Conservation (phyloP, 768 basidiomycete species). For the Chalciporus sphaerocephalus region DNA sequence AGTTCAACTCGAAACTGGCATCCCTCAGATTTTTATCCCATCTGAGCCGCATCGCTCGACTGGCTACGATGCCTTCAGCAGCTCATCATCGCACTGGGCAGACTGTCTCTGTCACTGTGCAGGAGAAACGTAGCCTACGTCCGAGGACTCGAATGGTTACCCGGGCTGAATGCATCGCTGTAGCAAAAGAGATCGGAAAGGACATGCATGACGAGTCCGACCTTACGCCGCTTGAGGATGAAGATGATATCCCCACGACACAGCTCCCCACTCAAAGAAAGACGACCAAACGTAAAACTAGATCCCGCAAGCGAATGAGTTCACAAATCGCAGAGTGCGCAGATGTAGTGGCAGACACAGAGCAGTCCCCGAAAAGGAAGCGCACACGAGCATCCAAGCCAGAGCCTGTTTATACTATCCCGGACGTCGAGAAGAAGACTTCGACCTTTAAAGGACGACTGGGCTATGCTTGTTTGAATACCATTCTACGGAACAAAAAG, state of each 20-base stretch:
- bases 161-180: background rate
- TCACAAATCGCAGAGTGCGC: conserved; percentile 13
- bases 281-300: background rate
- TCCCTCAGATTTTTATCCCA: background rate
- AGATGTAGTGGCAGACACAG: background rate
- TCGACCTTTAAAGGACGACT: conserved; percentile 70
- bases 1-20: background rate
- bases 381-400: conserved; percentile 31
- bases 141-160: background rate
- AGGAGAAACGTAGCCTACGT: conserved; percentile 1
- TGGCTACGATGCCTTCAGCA: background rate
- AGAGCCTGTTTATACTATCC: conserved; percentile 64
- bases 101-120: background rate
- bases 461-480: conserved; percentile 83
- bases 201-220: conserved; percentile 9
- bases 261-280: background rate
- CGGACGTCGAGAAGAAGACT: conserved; percentile 59
- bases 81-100: background rate
- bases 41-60: background rate
- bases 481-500: conserved; percentile 67
- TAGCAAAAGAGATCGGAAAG: background rate
- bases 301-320: conserved; percentile 4
- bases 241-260: background rate
- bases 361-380: conserved; percentile 23
- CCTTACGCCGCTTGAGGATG: conserved; percentile 15